Evolutionary conservation across 352 stramenopile genomes (phyloP), one percentile per base, ranked within the genome.

Genomic region (Blastocystis sp.): DNA sequence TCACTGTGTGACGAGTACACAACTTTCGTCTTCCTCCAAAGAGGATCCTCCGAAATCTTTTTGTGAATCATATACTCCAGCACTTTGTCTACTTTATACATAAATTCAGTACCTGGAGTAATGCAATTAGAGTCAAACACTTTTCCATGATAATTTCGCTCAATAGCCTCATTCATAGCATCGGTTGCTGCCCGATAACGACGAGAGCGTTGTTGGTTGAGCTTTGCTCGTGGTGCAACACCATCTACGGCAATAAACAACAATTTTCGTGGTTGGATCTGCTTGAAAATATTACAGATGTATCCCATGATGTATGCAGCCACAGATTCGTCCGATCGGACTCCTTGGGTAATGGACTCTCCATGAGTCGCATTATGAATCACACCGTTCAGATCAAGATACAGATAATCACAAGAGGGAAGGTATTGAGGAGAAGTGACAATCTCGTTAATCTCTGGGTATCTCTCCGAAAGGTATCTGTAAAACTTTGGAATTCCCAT

Each of bases 341-440:
- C 92, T 90, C 94, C 94, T 27, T 33, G 9, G 17, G 24, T 58
- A 60, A 97, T 90, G 88, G 95, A 93, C 81, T 96, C 93, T 90
- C 97, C 93, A 92, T 99, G 97, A 35, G 97, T 98, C 91, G 95
- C 98, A 87, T 97, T 98, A 93, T 99, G 97, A 88, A 99, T 98
- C 90, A 99, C 98, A 76, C 97, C 97, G 92, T 99, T 99, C 96
- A 99, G 98, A 91, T 99, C 97, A 54, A 99, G 91, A 91, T 99
- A 99, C 89, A 99, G 94, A 90, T 97, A 95, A 92, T 99, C 96
- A 88, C 99, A 98, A 90, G 98, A 95, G 1, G 97, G 97, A 51
- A 99, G 91, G 3, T 99, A 93, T 33, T 96, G 97, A 33, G 96
- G 94, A 91, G 98, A 96, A 44, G 95, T 98, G 90, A 89, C 90